Percentiles rank a stretch among this genome's conserved stretches.
These are phyloP conservation scores for Juncus inflexus DNA, from an alignment of 176 grass and related monocot genomes.

Conservation along the genomic window DNA sequence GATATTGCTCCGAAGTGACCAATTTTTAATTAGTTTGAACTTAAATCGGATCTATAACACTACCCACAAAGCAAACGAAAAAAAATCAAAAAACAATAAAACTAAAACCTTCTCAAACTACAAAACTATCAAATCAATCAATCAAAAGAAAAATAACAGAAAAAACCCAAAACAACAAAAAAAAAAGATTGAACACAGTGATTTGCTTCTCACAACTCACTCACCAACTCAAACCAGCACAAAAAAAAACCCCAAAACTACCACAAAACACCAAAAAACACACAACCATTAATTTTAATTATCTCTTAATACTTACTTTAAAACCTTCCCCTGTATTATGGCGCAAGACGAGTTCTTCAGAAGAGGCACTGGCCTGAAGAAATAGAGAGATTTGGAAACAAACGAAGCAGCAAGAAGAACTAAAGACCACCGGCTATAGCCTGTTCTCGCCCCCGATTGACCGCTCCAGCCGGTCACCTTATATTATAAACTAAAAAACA, in stretches of 20 bases:
- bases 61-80: neutral
- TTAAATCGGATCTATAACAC: conserved; percentile 22
- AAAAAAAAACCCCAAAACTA: conserved; percentile 6
- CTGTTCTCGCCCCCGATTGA: conserved; percentile 14
- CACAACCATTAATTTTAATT: too few species aligned
- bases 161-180: conserved; percentile 8
- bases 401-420: conserved; percentile 5
- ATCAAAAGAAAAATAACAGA: neutral
- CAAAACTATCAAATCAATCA: conserved; percentile 6
- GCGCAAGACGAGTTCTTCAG: conserved; percentile 12
- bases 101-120: neutral
- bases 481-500: neutral
- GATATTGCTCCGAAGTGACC: neutral
- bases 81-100: neutral
- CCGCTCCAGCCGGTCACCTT: conserved; percentile 1
- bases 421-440: conserved; percentile 1
- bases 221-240: conserved; percentile 11
- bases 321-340: neutral
- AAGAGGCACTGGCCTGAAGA: conserved; percentile 26
- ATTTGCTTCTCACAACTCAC: conserved; percentile 7
- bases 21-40: neutral
- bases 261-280: conserved; percentile 18
- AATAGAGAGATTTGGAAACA: conserved; percentile 21
- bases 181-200: neutral
- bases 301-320: too few species aligned